Conservation (phyloP, 768 basidiomycete species). For the Leucocoprinus sp. region DNA sequence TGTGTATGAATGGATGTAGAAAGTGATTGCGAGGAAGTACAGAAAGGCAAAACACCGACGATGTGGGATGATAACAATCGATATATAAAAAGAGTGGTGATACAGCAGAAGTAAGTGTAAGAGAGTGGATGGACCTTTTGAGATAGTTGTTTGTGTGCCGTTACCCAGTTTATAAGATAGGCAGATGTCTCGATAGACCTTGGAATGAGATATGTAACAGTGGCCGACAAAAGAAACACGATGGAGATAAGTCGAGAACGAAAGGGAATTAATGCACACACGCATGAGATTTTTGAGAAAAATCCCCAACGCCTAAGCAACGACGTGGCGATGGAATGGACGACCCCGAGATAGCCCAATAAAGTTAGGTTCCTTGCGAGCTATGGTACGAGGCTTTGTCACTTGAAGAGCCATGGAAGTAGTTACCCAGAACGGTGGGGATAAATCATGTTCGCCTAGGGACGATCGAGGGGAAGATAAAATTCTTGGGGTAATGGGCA, state of each 20-base stretch:
- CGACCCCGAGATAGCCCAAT: constrained; percentile 4
- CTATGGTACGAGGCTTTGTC: constrained; percentile 3
- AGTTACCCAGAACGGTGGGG: constrained; percentile 7
- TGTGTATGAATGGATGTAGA: background rate
- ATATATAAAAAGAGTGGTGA: constrained; percentile 2
- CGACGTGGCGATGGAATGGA: constrained; percentile 4
- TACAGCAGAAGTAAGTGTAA: background rate
- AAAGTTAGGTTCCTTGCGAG: constrained; percentile 2
- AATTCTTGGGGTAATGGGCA: constrained; percentile 5
- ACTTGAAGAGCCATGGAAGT: constrained; percentile 5
- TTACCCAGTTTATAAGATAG: constrained; percentile 5
- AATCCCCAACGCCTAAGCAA: background rate
- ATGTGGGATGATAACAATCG: constrained; percentile 1
- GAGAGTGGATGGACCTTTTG: constrained; percentile 3
- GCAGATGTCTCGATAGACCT: background rate
- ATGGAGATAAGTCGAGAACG: background rate
- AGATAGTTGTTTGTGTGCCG: background rate
- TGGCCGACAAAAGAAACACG: background rate
- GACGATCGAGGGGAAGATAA: constrained; percentile 6
- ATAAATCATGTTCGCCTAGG: constrained; percentile 1
- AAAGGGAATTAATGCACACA: no score
- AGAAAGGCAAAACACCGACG: constrained; percentile 1
- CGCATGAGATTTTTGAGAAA: background rate
- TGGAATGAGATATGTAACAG: background rate
- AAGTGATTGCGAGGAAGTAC: background rate